phyloP scores from a whole-genome alignment of 805 yeast species.

The Wickerhamiella shivajii region DNA sequence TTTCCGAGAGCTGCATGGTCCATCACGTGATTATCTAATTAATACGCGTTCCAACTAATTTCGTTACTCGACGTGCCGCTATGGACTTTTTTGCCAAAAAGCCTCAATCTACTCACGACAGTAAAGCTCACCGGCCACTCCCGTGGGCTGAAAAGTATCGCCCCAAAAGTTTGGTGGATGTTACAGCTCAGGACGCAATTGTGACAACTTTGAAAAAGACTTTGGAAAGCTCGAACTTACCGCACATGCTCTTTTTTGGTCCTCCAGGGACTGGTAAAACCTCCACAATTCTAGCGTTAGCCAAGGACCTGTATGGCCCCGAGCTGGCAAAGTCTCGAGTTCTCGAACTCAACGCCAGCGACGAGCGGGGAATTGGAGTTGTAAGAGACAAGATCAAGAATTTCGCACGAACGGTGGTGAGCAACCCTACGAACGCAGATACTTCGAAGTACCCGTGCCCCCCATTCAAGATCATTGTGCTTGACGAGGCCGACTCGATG shows the following conservation, averaged over 20 bases:
- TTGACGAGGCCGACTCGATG: constrained; percentile 96
- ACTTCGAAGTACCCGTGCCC: constrained; percentile 79
- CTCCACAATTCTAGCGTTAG: constrained; percentile 74
- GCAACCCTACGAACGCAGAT: constrained; percentile 63
- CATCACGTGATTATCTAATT: too few relatives aligned
- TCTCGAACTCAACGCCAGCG: constrained; percentile 87
- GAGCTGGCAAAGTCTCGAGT: constrained; percentile 74
- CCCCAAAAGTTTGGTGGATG: constrained; percentile 74
- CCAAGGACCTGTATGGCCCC: constrained; percentile 85
- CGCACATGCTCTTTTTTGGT: constrained; percentile 80
- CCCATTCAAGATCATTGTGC: constrained; percentile 77
- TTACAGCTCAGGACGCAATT: constrained; percentile 84
- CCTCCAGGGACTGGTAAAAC: constrained; percentile 95
- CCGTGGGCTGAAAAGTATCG: constrained; percentile 35
- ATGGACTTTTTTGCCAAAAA: constrained; percentile 8
- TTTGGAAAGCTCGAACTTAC: constrained; percentile 52
- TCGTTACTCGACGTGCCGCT: background rate
- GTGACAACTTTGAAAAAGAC: constrained; percentile 70
- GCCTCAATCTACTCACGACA: too few relatives aligned
- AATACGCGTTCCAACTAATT: background rate
- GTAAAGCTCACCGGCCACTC: too few relatives aligned
- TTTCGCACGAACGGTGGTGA: constrained; percentile 75
- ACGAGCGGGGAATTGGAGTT: constrained; percentile 94
- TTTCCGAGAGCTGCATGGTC: too few relatives aligned
- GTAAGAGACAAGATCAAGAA: constrained; percentile 96